These are phyloP conservation scores for Xylaria curta DNA, from an alignment of 495 filamentous ascomycete genomes.

Conservation along the genomic window DNA sequence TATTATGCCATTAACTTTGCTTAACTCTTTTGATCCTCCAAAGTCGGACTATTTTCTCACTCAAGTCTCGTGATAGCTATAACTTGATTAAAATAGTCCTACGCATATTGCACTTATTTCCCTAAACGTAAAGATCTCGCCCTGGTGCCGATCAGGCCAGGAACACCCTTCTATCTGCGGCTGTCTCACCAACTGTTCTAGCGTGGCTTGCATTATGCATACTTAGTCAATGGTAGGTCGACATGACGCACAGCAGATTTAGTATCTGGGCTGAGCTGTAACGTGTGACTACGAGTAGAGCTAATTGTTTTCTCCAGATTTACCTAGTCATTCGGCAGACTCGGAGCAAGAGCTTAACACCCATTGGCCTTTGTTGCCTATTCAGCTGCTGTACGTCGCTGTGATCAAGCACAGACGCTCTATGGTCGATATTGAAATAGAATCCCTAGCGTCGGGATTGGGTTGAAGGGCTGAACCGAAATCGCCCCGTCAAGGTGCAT, in stretches of 20 bases:
- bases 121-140: not conserved
- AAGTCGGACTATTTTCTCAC: not conserved
- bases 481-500: not conserved
- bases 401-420: not conserved
- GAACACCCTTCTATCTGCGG: not conserved
- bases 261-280: not conserved
- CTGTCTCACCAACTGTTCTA: not conserved
- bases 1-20: not conserved
- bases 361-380: not conserved
- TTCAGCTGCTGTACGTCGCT: not conserved
- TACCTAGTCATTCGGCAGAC: not conserved
- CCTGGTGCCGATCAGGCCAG: conserved; percentile 4
- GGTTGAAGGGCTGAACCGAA: not conserved
- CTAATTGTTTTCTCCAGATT: not conserved
- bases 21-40: too few species aligned
- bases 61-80: not conserved
- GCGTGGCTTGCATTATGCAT: conserved; percentile 22
- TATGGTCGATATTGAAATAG: not conserved
- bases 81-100: not conserved
- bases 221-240: not conserved
- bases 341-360: not conserved
- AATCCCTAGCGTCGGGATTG: not conserved
- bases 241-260: conserved; percentile 9
- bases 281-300: conserved; percentile 7
- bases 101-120: not conserved